Evolutionary conservation across 257 asterid species (phyloP), one percentile per base, ranked within the genome.

Genomic region (Primulina huaijiensis): DNA sequence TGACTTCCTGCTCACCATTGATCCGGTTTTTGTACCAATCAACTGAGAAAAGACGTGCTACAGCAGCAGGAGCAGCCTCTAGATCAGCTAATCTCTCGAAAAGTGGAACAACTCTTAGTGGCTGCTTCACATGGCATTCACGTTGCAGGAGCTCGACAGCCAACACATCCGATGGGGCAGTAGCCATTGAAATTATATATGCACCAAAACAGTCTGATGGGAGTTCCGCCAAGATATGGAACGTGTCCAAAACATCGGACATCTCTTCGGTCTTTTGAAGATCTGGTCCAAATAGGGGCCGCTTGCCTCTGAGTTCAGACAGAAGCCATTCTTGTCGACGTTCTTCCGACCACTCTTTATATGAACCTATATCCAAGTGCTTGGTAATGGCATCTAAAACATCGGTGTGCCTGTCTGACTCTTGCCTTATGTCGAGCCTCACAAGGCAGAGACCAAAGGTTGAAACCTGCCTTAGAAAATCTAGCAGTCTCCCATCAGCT

Each of bases 151-250:
- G 87, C 84, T 85, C 90, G 7, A 87, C 90, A 0, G 85, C 94
- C 8, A 85, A 57, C 37, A 87, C 94, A 9, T 87, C 94, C 1
- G 91, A 85, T 1, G 90, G 87, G 6, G 89, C 75, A 0, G 89
- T 85, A 58, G 90, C 94, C 94, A 87, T 83, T 0, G 94, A 87
- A n/a, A 87, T 87, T 46, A 87, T 85, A 81, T 87, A 87, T 1
- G 90, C 90, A 0, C 90, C 90, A 34, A 87, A 85, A 74, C 90
- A 83, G 71, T 87, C 90, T 0, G 87, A 60, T 1, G 86, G 94
- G 74, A 85, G 90, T 65, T 87, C 87, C 0, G 90, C 88, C 58
- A 87, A 19, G 37, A 85, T 87, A 5, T 64, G 74, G 75, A 87
- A 81, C 0, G 87, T 85, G 79, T 80, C 75, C 62, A 87, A 68